Evolutionary conservation across 768 basidiomycete species (phyloP), one percentile per base, ranked within the genome.

Genomic region (Termitomyces sp.): DNA sequence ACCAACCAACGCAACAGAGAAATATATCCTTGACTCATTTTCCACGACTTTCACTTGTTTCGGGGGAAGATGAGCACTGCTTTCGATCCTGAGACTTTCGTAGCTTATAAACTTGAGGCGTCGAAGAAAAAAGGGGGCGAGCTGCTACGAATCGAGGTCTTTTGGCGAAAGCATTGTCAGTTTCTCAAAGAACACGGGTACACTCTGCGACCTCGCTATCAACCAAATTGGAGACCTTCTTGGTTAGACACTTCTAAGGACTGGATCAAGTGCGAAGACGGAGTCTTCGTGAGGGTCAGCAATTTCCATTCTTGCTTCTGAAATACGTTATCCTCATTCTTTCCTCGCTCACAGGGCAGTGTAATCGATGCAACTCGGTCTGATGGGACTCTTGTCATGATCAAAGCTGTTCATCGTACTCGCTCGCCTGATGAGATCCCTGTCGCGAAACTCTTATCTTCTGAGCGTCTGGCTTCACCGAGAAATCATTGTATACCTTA

Each of bases 401-500:
- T 43, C 5, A 43, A 52, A 52, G 51, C 51, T 3, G 14, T 42
- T 30, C n/a, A 34, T 44, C 19, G 14, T 12, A 32, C 14, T 22
- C 26, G 19, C 10, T 43, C 21, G 3, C 21, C 51, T 3, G 51
- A 52, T 12, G 51, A 52, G 21, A 52, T 52, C 10, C 42, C 42
- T 34, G 21, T 43, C 2, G 51, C 32, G 10, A 53, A n/a, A 28
- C 28, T 28, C 5, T 7, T 28, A 7, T 28, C 28, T 28, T 28
- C 28, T 7, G 5, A 28, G 4, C 30, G 51, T 12, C 12, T 53
- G 34, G 15, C 21, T 10, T 45, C 44, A 41, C 58, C 68, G 9
- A 54, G 55, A 10, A 77, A 74, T 28, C 68, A 68, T 47, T 73
- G 71, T 5, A 60, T 71, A 5, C 72, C 68, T 0, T 40, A 71